A percentile compares a stretch with the other conserved stretches of the same genome.
phyloP scores from a whole-genome alignment of 176 grass and related monocot species.

The Carex myosuroides region DNA sequence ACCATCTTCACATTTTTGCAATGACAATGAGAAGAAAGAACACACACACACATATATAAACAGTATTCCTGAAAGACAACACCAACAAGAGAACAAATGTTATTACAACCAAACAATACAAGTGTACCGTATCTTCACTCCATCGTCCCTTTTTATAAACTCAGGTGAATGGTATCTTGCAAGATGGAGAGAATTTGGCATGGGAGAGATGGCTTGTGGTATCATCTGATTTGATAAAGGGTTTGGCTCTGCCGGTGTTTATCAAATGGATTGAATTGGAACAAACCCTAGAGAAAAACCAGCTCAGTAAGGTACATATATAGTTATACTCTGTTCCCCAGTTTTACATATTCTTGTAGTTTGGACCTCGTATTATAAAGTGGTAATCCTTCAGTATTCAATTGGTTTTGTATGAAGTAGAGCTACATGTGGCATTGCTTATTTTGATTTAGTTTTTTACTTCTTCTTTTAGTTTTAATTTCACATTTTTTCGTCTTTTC shows the following conservation, averaged over 20 bases:
- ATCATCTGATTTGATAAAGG: conserved; percentile 40
- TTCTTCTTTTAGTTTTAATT: not conserved
- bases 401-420: not conserved
- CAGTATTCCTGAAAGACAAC: not conserved
- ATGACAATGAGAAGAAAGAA: not conserved
- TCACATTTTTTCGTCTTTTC: conserved; percentile 24
- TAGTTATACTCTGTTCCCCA: not conserved
- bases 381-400: not conserved
- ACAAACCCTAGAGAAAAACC: conserved; percentile 42
- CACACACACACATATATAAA: not conserved
- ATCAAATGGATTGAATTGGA: conserved; percentile 76
- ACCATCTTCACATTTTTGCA: conserved; percentile 9
- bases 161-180: conserved; percentile 59
- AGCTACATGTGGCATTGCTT: not conserved
- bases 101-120: not conserved
- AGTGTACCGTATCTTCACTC: conserved; percentile 21
- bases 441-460: not conserved
- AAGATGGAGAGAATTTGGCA: conserved; percentile 33
- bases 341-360: not conserved
- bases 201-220: conserved; percentile 49
- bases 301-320: conserved; percentile 40
- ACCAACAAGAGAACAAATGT: not conserved
- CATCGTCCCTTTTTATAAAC: conserved; percentile 24
- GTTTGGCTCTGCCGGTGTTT: conserved; percentile 44
- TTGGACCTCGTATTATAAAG: not conserved